Base-by-base conservation (phyloP, 148 eudicot genomes). In the Spergularia bocconei region DNA sequence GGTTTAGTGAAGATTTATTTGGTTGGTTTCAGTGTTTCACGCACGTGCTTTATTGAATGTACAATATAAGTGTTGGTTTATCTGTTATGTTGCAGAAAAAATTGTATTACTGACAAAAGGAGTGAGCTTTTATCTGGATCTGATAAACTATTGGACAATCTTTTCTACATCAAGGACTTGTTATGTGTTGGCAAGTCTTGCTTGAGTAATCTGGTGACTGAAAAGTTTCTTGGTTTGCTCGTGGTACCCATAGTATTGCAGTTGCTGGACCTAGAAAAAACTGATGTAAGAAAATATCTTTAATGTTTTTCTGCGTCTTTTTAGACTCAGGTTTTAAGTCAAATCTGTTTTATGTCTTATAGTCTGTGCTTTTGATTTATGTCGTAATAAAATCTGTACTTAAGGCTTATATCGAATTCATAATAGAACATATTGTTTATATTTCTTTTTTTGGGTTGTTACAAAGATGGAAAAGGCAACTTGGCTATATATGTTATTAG, bases 111-210 rank as follows among this genome's bases (percentile, higher is more conserved):
- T 33, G 81, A 73, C 72, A 79, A 77, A 78, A 77, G 71, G 73
- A 77, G 20, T 36, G 82, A 81, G 36, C 75, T 82, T 53, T 36
- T 51, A 11, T 74, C 62, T 52, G 80, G 60, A 52, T 67, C 81
- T 70, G 86, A 85, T 54, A 85, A 79, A 63, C 74, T 87, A 48
- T 67, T 87, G 58, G 86, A 79, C 29, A 87, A 87, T 77, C 77
- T 87, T 71, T 87, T 83, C 80, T 87, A 85, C 63, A 63, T 86
- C 65, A 81, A 84, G 71, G 89, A 86, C 53, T 63, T 86, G 70
- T 77, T 86, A 48, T 72, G 77, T 75, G 77, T 82, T 78, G 82
- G 78, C 13, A 82, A 85, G 5, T 75, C 84, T 72, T 68, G 77
- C 75, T 75, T 87, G 79, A 75, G 71, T 72, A 73, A 69, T 58